A percentile compares a stretch with the other conserved stretches of the same genome.
Conservation (phyloP, 2,329 filamentous ascomycete species). For the Paracoccidioides brasiliensis region DNA sequence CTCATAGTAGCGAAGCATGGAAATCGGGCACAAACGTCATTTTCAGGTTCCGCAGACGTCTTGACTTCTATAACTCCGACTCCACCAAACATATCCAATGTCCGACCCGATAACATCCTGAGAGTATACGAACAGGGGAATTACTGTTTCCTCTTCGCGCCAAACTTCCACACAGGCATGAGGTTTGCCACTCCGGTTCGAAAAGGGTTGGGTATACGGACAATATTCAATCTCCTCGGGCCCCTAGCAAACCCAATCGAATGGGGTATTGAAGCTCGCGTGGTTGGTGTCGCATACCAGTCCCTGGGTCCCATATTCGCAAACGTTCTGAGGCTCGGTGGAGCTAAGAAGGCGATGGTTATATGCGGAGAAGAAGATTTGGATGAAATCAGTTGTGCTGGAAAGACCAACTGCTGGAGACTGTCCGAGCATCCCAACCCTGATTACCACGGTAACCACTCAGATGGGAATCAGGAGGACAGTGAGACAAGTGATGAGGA, state of each 20-base stretch:
- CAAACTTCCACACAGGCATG: constrained; percentile 94
- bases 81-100: constrained; percentile 59
- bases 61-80: constrained; percentile 61
- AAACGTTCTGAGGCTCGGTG: constrained; percentile 63
- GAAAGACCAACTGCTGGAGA: constrained; percentile 79
- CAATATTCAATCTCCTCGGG: constrained; percentile 93
- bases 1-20: constrained; percentile 89
- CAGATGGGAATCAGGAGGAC: constrained; percentile 31
- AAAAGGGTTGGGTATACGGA: constrained; percentile 80
- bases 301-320: constrained; percentile 82
- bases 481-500: constrained; percentile 27
- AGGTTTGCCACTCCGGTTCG: constrained; percentile 74
- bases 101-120: constrained; percentile 58
- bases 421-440: constrained; percentile 43
- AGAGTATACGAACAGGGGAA: constrained; percentile 67
- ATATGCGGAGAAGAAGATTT: constrained; percentile 91
- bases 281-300: constrained; percentile 83
- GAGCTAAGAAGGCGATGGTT: constrained; percentile 70
- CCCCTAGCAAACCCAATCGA: constrained; percentile 87
- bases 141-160: constrained; percentile 91
- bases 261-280: constrained; percentile 68
- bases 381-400: constrained; percentile 89
- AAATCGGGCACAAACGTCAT: constrained; percentile 87
- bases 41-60: constrained; percentile 88
- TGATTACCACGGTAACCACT: constrained; percentile 20